Evolutionary conservation across 805 yeast genomes (phyloP), one percentile per base, ranked within the genome.

Genomic region (Candida krabiensis): DNA sequence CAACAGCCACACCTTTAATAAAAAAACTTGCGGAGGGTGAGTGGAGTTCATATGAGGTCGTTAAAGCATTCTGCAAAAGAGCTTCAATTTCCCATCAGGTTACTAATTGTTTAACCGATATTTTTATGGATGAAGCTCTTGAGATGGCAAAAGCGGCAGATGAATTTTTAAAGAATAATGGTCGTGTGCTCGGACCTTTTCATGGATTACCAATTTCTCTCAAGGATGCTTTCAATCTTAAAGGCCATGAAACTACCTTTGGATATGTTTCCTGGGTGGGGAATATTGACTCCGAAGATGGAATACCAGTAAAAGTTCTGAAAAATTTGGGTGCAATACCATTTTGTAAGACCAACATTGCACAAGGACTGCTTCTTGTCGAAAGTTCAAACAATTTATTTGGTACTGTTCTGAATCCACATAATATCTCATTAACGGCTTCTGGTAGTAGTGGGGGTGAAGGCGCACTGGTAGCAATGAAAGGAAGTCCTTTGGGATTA

Each of bases 131-230:
- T 22, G 73, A 72, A 35, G 77, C 76, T 14, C 55, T 73, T 38
- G 46, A 61, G 31, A 60, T 71, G 30, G 78, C 78, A 3, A 43
- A 67, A 44, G 73, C 69, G 47, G 61, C 76, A 41, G 85, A 80
- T 60, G 75, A 71, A 2, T 68, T 68, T 45, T 61, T 59, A 38
- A 53, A 52, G 14, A 63, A 66, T 32, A 64, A 69, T 37, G 76
- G 76, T 4, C 56, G 69, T 34, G 59, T 74, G 0, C 53, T 73
- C 16, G 79, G 79, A 33, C 79, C 81, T 1, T 64, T 79, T 36
- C 83, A 81, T 30, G 85, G 85, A 2, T 56, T 80, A 48, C 83
- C 85, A 4, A 61, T 79, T 33, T 75, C 83, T 1, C 57, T 79
- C 40, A 80, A 79, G 53, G 85, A 79, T 47, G 77, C 79, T 29